Evolutionary conservation across 805 yeast genomes (phyloP), one percentile per base, ranked within the genome.

Genomic region (Starmerella ratchasimensis): DNA sequence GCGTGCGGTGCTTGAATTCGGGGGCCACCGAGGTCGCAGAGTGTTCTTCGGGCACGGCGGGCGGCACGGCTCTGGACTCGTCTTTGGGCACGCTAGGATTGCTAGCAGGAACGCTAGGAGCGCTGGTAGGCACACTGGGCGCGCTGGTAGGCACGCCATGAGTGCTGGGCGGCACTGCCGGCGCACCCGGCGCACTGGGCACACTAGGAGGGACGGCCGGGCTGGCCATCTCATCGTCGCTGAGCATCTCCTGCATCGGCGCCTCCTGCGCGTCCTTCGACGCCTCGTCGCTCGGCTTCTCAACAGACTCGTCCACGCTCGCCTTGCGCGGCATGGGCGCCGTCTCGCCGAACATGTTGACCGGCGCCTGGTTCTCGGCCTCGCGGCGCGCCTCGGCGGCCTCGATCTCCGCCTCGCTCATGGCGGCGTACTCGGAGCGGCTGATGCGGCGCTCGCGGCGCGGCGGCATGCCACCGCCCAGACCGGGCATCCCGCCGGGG

Each of bases 381-480:
- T 44, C 48, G n/a, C 43, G 29, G 15, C 48, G 46, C 6, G 48
- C 48, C 24, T 44, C 48, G 8, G 47, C 47, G 1, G 47, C 47
- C 25, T 44, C 48, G 26, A 43, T 43, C 27, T 44, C 48, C 6
- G 47, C 47, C 1, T 41, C 34, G 9, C 42, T 39, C 47, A 43
- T 45, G 3, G 47, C 39, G 22, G 33, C 48, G 25, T 43, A 43
- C 28, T 39, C 37, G 23, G 40, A 31, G 20, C 40, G 35, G 24
- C 42, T 36, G 28, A 36, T 19, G n/a, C 37, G 26, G 19, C 48
- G 48, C 31, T 45, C 48, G 10, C 32, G 34, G 18, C 31, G 33
- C 20, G 41, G 43, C 27, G 13, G 13, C 14, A 33, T 36, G 8
- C 43, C 36, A n/a, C n/a, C n/a, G 17, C 29, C 39, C 11, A n/a